phyloP scores from a whole-genome alignment of 768 basidiomycete genomes.

The Boletus eberwhitei region DNA sequence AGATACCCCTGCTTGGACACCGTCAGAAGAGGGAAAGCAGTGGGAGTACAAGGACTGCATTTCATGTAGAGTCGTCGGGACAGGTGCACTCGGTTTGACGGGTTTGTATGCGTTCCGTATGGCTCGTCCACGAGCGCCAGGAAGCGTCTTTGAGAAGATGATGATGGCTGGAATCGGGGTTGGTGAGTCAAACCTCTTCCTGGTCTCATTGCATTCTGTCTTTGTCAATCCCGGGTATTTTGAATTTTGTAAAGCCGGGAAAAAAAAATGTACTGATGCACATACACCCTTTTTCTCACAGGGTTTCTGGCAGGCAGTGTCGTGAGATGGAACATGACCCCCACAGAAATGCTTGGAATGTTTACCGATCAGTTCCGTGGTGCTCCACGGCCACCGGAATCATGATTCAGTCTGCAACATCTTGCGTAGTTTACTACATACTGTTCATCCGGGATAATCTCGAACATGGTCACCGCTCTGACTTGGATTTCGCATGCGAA shows the following conservation, averaged over 20 bases:
- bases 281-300: background rate
- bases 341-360: constrained; percentile 21
- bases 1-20: background rate
- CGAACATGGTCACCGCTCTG: background rate
- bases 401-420: background rate
- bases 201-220: background rate
- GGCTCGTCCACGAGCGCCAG: constrained; percentile 60
- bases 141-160: constrained; percentile 56
- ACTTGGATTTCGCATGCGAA: background rate
- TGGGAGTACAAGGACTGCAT: constrained; percentile 50
- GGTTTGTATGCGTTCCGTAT: constrained; percentile 68
- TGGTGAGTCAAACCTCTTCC: constrained; percentile 38
- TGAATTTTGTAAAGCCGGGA: background rate
- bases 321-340: constrained; percentile 30
- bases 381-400: background rate
- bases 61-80: constrained; percentile 68
- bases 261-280: constrained; percentile 6
- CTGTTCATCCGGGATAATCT: background rate
- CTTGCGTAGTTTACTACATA: constrained; percentile 2
- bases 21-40: constrained; percentile 5
- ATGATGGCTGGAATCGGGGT: constrained; percentile 61
- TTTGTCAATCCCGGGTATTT: background rate
- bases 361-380: constrained; percentile 11
- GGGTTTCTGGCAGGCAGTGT: constrained; percentile 31
- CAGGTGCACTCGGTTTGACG: constrained; percentile 56